Evolutionary conservation across 257 asterid genomes (phyloP), one percentile per base, ranked within the genome.

Genomic region (Ilex asprella): DNA sequence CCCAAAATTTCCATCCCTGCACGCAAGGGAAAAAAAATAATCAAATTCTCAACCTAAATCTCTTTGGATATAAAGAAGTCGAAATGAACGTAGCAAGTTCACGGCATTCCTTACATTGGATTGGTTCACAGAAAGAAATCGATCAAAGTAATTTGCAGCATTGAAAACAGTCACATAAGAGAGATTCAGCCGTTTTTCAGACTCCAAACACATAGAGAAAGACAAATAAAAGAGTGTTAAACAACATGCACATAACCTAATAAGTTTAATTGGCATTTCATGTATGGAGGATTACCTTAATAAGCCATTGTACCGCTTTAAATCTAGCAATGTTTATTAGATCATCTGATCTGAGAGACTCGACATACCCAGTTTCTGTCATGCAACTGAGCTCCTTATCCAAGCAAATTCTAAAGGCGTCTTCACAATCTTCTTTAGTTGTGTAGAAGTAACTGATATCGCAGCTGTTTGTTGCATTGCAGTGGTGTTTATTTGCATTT

Each of bases 141-240:
- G 94, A 76, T 88, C 98, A 49, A 88, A 61, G 59, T 84, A 82
- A 72, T 80, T 88, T 10, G 71, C 90, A 10, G 98, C 95, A 31
- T 59, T 50, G 65, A 88, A 88, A 5, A 72, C 67, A 16, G 89
- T 84, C 66, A 62, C 86, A 21, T 16, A 27, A 12, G 83, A 81
- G 65, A 91, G 74, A 72, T 69, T 65, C 80, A 84, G 32, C 73
- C 89, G 73, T 70, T 52, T 62, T 58, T 72, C 91, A 51, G 85
- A 70, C 97, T 90, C 15, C 78, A 70, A 7, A 30, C 27, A 47
- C 27, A 54, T 2, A 12, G 59, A 55, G 50, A 12, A 43, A 67
- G 39, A 39, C 2, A 47, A 10, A 51, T 0, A 56, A 10, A 35
- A 55, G 21, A 35, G n/a, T 15, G 50, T 55, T 31, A 8, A 7